Evolutionary conservation across 164 flowering plant genomes (phyloP), one percentile per base, ranked within the genome.

Genomic region (Piper longum): DNA sequence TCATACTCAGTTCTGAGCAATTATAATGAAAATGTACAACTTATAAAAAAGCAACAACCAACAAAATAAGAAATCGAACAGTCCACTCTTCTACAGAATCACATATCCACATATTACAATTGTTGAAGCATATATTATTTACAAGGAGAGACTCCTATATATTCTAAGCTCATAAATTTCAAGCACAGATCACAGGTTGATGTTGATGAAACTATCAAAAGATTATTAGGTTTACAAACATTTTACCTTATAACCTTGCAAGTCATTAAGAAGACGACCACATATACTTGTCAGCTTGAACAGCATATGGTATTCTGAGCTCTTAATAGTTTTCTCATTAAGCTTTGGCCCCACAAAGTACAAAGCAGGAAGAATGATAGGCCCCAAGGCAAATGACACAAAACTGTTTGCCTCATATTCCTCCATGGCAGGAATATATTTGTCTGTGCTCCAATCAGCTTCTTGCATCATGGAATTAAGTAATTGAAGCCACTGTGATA

Each of bases 231-330:
- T 5, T 9, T 14, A 6, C 36, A 16, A 18, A 41, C 8, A 41
- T 6, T 18, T 41, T 57, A 76, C 79, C 79, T 70, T 18, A 54
- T 64, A 70, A 39, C 74, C 63, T 60, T 67, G 71, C 41, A 73
- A 42, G 63, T 76, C 79, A 57, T 73, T 76, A 52, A 76, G 79
- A 44, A 72, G 76, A 56, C 72, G 79, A 0, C 76, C 74, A 59
- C 76, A 73, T 43, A 63, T 67, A 65, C 74, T 70, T 41, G 62
- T 65, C 54, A 65, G 72, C 65, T 65, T 67, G 65, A 44, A 76
- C 39, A 76, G 63, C 36, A 56, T 63, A 48, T 72, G 64, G 69
- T 68, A 72, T 63, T 76, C 76, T 54, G 64, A 56, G 71, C 55
- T 42, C 41, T 56, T 59, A 39, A 73, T 43, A 61, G 63, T 60